Evolutionary conservation across 1,139 yeast species (phyloP).

Genomic region (Scheffersomyces lignicola): DNA sequence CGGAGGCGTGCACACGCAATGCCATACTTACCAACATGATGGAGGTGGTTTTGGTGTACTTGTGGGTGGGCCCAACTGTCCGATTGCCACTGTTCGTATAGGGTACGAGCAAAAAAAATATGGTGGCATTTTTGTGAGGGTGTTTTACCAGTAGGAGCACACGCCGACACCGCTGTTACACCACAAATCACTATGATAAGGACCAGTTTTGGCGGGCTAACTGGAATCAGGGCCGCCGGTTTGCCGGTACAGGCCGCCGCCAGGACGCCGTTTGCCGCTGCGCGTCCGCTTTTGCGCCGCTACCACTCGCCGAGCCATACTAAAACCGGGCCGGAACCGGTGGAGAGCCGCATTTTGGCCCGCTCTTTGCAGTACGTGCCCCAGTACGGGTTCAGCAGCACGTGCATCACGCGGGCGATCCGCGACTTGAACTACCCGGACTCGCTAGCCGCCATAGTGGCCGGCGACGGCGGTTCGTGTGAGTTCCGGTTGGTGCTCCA

Average conservation of each 20-base stretch:
- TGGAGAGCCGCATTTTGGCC: slow-evolving; percentile 36
- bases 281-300: too few species aligned
- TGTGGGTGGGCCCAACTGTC: neutral
- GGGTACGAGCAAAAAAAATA: neutral
- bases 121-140: neutral
- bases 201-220: too few species aligned
- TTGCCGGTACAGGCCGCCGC: too few species aligned
- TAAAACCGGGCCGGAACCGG: slow-evolving; percentile 26
- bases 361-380: slow-evolving; percentile 59
- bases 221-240: too few species aligned
- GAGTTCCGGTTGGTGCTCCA: slow-evolving; percentile 49
- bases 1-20: too few species aligned
- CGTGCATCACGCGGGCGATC: slow-evolving; percentile 63
- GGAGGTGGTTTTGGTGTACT: neutral
- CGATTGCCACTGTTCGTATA: neutral
- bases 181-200: neutral
- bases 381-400: slow-evolving; percentile 62
- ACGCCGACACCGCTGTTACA: neutral
- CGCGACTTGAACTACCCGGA: slow-evolving; percentile 59
- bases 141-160: neutral
- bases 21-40: slow-evolving; percentile 4
- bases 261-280: too few species aligned
- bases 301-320: slow-evolving; percentile 43
- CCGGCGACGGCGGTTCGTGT: slow-evolving; percentile 32
- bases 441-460: slow-evolving; percentile 61